Evolutionary conservation across 2,329 filamentous ascomycete genomes (phyloP).

Genomic region (Talaromyces islandicus): DNA sequence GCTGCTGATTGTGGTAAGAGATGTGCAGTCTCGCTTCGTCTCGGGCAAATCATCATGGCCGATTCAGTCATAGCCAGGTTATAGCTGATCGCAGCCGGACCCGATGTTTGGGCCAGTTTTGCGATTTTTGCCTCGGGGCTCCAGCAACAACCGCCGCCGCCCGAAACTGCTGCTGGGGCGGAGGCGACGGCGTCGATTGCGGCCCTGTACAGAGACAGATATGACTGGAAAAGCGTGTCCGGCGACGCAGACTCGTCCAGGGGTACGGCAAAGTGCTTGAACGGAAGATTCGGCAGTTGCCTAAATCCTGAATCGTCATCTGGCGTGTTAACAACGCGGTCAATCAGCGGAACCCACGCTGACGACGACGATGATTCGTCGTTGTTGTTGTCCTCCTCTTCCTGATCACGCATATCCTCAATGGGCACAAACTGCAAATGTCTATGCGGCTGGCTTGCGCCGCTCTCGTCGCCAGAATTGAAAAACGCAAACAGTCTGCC

Average conservation of each 20-base stretch:
- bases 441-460: constrained; percentile 43
- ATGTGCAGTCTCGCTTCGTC: constrained; percentile 42
- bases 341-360: constrained; percentile 46
- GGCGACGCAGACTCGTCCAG: constrained; percentile 36
- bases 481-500: constrained; percentile 43
- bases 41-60: constrained; percentile 50
- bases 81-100: constrained; percentile 48
- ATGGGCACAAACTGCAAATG: constrained; percentile 45
- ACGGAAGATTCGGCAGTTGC: constrained; percentile 36
- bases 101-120: constrained; percentile 15
- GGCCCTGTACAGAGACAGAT: constrained; percentile 37
- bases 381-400: no score
- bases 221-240: constrained; percentile 30
- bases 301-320: constrained; percentile 17
- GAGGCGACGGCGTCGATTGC: constrained; percentile 23
- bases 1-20: constrained; percentile 7
- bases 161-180: no score
- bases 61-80: constrained; percentile 53
- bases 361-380: no score
- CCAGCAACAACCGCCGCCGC: no score
- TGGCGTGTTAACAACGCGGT: constrained; percentile 20
- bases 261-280: constrained; percentile 43
- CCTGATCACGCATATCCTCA: constrained; percentile 32
- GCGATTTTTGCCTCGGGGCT: background rate
- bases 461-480: constrained; percentile 44